A percentile compares a stretch with the other conserved stretches of the same genome.
Conservation (phyloP, 352 stramenopile genomes). For the Globisporangium camurandrum region DNA sequence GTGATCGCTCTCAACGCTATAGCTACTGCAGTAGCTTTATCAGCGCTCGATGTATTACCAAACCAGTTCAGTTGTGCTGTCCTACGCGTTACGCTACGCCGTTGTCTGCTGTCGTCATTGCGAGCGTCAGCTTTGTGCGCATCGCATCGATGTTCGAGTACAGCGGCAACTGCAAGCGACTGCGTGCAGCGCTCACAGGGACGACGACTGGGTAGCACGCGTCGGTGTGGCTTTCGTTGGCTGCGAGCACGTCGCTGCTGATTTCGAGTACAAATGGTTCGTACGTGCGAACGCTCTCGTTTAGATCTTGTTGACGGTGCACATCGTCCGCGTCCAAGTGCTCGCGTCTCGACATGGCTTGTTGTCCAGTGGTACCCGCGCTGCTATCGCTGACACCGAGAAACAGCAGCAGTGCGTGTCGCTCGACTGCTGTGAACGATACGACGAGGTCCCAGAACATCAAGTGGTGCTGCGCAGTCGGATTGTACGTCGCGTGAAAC, state of each 20-base stretch:
- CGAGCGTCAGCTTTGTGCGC: conserved; percentile 50
- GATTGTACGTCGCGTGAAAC: conserved; percentile 21
- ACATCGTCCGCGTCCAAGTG: no score
- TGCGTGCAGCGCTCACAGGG: conserved; percentile 14
- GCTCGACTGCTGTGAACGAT: conserved; percentile 40
- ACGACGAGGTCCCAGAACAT: conserved; percentile 40
- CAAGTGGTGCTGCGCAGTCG: conserved; percentile 17
- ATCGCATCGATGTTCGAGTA: conserved; percentile 45
- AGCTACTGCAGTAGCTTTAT: no score
- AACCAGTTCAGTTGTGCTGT: no score
- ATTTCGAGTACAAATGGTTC: conserved; percentile 37
- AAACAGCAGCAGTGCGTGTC: conserved; percentile 33
- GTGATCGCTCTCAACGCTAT: no score
- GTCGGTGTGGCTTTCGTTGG: conserved; percentile 41
- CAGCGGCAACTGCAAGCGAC: conserved; percentile 44
- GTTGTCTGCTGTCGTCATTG: conserved; percentile 56
- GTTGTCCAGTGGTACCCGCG: no score
- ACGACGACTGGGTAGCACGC: conserved; percentile 54
- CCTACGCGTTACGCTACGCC: no score
- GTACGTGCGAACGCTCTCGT: no score
- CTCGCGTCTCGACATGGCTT: no score
- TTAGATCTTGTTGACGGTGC: no score
- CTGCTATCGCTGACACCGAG: conserved; percentile 17
- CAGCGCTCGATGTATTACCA: no score
- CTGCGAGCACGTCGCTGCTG: conserved; percentile 22